A percentile compares a stretch with the other conserved stretches of the same genome.
phyloP scores from a whole-genome alignment of 257 asterid genomes.

The Przewalskia tangutica region DNA sequence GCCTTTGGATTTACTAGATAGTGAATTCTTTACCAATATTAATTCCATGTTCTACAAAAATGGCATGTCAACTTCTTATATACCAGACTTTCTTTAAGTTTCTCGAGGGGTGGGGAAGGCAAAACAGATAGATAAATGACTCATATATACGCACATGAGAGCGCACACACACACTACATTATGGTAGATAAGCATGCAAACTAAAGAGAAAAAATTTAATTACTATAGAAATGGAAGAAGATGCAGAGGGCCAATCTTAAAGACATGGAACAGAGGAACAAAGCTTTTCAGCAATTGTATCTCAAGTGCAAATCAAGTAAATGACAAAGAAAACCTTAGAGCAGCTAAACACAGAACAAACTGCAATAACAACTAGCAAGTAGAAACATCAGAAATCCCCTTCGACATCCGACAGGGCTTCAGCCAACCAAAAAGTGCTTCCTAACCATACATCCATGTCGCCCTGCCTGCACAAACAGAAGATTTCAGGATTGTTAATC shows the following conservation, averaged over 20 bases:
- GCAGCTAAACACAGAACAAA: background rate
- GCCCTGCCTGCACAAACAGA: background rate
- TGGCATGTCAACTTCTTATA: too few relatives aligned
- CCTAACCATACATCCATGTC: background rate
- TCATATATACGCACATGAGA: too few relatives aligned
- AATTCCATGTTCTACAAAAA: too few relatives aligned
- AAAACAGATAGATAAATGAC: too few relatives aligned
- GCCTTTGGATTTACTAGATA: too few relatives aligned
- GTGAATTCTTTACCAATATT: too few relatives aligned
- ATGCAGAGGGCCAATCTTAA: background rate
- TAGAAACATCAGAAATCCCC: background rate
- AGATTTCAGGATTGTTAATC: background rate
- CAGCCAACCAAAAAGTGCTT: background rate
- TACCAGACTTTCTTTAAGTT: too few relatives aligned
- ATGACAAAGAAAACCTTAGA: background rate
- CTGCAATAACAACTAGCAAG: background rate
- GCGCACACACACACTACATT: too few relatives aligned
- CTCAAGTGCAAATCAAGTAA: background rate
- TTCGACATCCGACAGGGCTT: background rate
- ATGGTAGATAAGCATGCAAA: too few relatives aligned
- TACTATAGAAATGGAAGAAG: background rate
- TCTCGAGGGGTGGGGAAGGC: too few relatives aligned
- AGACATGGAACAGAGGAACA: background rate
- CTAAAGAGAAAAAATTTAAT: background rate
- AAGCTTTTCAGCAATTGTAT: background rate